Evolutionary conservation across 352 stramenopile genomes (phyloP), one percentile per base, ranked within the genome.

Genomic region (Pythium folliculosum): DNA sequence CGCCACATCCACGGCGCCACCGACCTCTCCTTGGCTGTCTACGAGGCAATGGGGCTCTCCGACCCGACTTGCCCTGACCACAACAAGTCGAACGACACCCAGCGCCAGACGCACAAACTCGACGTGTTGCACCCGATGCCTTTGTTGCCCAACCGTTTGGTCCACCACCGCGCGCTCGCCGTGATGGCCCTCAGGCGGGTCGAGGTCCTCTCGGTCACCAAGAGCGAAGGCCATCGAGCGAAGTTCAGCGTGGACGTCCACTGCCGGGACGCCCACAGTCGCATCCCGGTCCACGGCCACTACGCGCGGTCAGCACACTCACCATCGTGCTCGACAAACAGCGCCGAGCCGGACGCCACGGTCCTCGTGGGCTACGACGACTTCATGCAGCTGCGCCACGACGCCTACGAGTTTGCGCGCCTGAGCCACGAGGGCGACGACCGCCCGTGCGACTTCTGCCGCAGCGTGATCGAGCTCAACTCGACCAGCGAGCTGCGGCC

Each of bases 341-440:
- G 14, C 17, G 14, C 17, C 40, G 40, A 47, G 27, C 30, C 51
- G 5, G 45, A 32, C 19, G 16, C 17, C 5, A 58, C 51, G 51
- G 2, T 58, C 17, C 19, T 32, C 1, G 19, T 58, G 17, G n/a
- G 6, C 5, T 58, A 40, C 45, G 32, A 58, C 3, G 32, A 47
- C 5, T 58, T 58, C n/a, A 2, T 45, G 19, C 32, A n/a, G 19
- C 32, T 58, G 7, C 30, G 30, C 23, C 45, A 58, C 51, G 32
- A 47, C 32, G 51, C 51, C 5, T 47, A 58, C 32, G 51, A 45
- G n/a, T 14, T 58, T 8, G 32, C 51, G n/a, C 51, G 51, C 19
- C 8, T 37, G 19, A 58, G 32, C 51, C 51, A 58, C n/a, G 4
- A 32, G 30, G 1, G 1, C 16, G 12, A 30, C 30, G 30, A 8